Percentiles rank a stretch among this genome's conserved stretches.
Evolutionary conservation across 352 stramenopile genomes (phyloP).

Genomic region (Blastocystis sp.): DNA sequence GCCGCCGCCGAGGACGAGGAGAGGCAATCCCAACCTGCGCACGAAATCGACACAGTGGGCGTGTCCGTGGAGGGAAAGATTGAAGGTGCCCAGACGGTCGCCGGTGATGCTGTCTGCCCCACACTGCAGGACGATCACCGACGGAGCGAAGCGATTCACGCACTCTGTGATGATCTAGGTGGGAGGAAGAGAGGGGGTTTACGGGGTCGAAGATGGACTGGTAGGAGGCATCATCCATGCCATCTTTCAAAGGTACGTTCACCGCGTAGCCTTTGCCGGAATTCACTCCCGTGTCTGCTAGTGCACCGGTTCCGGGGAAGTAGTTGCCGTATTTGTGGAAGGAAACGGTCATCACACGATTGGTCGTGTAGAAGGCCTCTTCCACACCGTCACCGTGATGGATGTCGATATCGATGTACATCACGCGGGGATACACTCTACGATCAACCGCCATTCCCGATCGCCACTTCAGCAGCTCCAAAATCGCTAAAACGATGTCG

Average conservation of each 20-base stretch:
- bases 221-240: slow-evolving; percentile 88
- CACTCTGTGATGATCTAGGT: slow-evolving; percentile 58
- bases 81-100: slow-evolving; percentile 91
- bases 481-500: slow-evolving; percentile 62
- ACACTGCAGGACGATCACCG: slow-evolving; percentile 89
- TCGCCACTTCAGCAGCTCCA: slow-evolving; percentile 58
- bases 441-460: not conserved
- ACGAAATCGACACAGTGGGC: slow-evolving; percentile 67
- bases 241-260: slow-evolving; percentile 65
- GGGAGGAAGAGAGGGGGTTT: slow-evolving; percentile 70
- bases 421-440: slow-evolving; percentile 58
- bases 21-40: slow-evolving; percentile 73
- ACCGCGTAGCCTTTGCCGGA: slow-evolving; percentile 56
- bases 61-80: slow-evolving; percentile 81
- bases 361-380: slow-evolving; percentile 62
- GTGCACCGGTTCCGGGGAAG: slow-evolving; percentile 61
- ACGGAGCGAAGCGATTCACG: slow-evolving; percentile 68
- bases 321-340: slow-evolving; percentile 64
- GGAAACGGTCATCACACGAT: slow-evolving; percentile 62
- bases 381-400: slow-evolving; percentile 63
- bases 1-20: slow-evolving; percentile 72
- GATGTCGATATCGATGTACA: slow-evolving; percentile 63
- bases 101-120: slow-evolving; percentile 87
- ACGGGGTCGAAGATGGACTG: slow-evolving; percentile 90
- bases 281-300: slow-evolving; percentile 57